These are phyloP conservation scores for Globisporangium viniferum DNA, from an alignment of 352 stramenopile genomes.

Conservation along the genomic window DNA sequence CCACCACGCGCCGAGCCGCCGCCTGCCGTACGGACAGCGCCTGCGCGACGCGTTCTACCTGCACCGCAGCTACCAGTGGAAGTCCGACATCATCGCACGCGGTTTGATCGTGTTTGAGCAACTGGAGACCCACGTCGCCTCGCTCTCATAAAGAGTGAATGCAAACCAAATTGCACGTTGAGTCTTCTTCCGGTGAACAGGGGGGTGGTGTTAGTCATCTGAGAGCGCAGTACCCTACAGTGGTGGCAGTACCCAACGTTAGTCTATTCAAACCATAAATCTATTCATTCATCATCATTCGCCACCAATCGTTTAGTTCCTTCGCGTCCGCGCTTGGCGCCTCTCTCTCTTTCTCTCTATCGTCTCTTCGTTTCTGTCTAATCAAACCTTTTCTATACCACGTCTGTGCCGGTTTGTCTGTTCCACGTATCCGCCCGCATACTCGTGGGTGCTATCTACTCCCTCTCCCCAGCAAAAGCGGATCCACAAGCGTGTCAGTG, in stretches of 20 bases:
- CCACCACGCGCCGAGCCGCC: neutral
- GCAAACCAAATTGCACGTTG: neutral
- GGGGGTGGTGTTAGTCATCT: neutral
- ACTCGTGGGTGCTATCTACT: constrained; percentile 1
- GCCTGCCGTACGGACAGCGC: neutral
- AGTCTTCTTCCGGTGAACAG: neutral
- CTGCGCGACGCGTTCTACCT: constrained; percentile 76
- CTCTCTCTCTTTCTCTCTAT: neutral
- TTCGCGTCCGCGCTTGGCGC: neutral
- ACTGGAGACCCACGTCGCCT: constrained; percentile 15
- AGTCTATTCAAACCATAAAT: neutral
- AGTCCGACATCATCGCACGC: constrained; percentile 43
- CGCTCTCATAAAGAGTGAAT: neutral
- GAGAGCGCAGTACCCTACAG: neutral
- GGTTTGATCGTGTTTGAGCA: constrained; percentile 44
- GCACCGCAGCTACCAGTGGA: constrained; percentile 60
- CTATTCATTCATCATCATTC: constrained; percentile 1
- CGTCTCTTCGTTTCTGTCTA: neutral
- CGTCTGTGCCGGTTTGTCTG: neutral
- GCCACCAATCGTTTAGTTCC: constrained; percentile 1
- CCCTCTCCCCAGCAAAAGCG: constrained; percentile 8
- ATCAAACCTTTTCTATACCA: neutral
- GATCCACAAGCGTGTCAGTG: constrained; percentile 45
- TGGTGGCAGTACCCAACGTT: too few species aligned
- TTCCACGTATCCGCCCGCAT: neutral